phyloP scores from a whole-genome alignment of 2,329 filamentous ascomycete species.

The Sordariomycetes sp. region DNA sequence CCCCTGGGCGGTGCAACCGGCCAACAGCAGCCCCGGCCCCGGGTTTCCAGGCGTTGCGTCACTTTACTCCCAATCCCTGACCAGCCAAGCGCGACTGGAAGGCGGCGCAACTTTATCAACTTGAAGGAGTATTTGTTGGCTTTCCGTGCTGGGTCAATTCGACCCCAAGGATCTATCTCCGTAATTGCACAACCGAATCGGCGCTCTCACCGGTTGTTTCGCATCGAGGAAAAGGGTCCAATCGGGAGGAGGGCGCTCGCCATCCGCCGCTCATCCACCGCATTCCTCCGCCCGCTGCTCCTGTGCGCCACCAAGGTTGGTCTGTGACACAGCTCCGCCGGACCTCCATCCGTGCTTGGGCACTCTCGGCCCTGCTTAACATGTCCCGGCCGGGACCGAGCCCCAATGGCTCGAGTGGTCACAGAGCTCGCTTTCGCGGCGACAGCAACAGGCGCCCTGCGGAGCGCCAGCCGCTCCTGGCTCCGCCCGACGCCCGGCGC shows the following conservation, averaged over 20 bases:
- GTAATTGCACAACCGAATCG: not conserved
- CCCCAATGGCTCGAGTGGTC: not conserved
- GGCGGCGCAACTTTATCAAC: not conserved
- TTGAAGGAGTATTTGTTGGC: not conserved
- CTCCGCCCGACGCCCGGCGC: not conserved
- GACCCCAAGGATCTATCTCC: not conserved
- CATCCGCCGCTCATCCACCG: not conserved
- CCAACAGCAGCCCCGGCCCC: too few relatives aligned
- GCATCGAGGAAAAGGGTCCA: not conserved
- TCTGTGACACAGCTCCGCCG: not conserved
- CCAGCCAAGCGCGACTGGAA: too few relatives aligned
- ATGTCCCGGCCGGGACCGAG: not conserved
- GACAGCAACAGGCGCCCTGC: not conserved
- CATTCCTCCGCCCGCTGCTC: not conserved
- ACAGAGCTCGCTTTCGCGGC: not conserved
- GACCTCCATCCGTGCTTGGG: not conserved
- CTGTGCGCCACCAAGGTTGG: not conserved
- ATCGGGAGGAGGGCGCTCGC: not conserved
- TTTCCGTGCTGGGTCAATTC: not conserved
- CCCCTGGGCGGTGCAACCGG: too few relatives aligned
- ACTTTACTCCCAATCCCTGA: not conserved
- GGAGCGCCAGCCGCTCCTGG: conserved; percentile 2
- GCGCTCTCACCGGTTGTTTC: not conserved
- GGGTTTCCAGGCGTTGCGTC: not conserved
- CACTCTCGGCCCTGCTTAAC: not conserved